These are phyloP conservation scores for Tetragonia tetragonoides DNA, from an alignment of 148 eudicot species.

Conservation along the genomic window DNA sequence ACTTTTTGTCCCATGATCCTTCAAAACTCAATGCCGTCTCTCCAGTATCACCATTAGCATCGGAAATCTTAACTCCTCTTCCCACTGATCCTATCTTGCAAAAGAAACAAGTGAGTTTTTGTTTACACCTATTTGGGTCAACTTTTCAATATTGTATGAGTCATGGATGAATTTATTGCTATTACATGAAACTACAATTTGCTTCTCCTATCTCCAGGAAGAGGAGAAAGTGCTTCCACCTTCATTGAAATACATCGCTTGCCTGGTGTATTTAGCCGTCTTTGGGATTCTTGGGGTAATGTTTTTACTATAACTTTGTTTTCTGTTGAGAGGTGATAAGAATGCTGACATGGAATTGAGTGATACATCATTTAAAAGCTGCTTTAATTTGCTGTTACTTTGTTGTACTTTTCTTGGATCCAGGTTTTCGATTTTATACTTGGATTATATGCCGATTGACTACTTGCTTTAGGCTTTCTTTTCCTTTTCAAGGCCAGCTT, in stretches of 20 bases:
- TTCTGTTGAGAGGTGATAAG: neutral
- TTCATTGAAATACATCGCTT: slow-evolving; percentile 42
- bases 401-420: neutral
- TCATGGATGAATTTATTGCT: neutral
- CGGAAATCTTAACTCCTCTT: slow-evolving; percentile 37
- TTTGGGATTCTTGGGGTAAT: slow-evolving; percentile 50
- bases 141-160: neutral
- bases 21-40: slow-evolving; percentile 7
- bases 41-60: slow-evolving; percentile 25
- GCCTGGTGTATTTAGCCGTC: slow-evolving; percentile 53
- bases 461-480: no score
- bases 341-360: neutral
- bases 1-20: slow-evolving; percentile 23
- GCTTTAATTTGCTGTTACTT: no score
- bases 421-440: neutral
- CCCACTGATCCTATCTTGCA: slow-evolving; percentile 38
- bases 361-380: no score
- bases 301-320: neutral
- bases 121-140: neutral
- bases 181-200: neutral
- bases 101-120: slow-evolving; percentile 43
- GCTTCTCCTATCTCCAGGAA: slow-evolving; percentile 39
- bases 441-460: neutral
- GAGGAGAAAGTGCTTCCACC: slow-evolving; percentile 36
- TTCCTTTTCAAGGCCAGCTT: no score